Conservation (phyloP, 2,329 filamentous ascomycete genomes). For the Diatrype stigma region DNA sequence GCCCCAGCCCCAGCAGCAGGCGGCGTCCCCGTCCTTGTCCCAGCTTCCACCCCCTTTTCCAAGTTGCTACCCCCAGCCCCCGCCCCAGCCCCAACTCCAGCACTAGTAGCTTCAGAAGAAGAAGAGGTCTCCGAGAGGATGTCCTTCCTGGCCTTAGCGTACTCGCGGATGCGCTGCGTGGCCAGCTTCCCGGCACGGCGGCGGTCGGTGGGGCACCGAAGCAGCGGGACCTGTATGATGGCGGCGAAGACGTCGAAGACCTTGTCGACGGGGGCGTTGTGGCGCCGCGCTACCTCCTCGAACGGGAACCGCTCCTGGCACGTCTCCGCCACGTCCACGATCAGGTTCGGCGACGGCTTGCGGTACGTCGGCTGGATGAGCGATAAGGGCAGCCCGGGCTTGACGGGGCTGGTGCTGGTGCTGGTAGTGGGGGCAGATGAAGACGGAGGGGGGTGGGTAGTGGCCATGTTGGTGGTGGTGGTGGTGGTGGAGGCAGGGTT, state of each 20-base stretch:
- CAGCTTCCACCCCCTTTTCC: not conserved
- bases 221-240: constrained; percentile 43
- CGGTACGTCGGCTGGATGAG: constrained; percentile 27
- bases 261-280: constrained; percentile 37
- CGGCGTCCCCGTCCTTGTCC: not conserved
- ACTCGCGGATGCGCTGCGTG: constrained; percentile 38
- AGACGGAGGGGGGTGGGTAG: not conserved
- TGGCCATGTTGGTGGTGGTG: too few relatives aligned
- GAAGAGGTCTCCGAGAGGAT: too few relatives aligned
- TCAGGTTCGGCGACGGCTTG: constrained; percentile 34
- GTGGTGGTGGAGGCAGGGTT: too few relatives aligned
- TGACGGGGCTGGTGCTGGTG: constrained; percentile 11
- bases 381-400: constrained; percentile 20
- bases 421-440: not conserved
- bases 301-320: constrained; percentile 43
- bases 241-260: constrained; percentile 44
- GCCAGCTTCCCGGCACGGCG: constrained; percentile 37
- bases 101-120: too few relatives aligned
- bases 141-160: constrained; percentile 37
- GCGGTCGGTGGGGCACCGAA: constrained; percentile 41
- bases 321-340: constrained; percentile 47
- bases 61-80: too few relatives aligned
- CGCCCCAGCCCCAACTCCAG: constrained; percentile 6
- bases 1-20: not conserved
- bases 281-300: constrained; percentile 39